A percentile compares a stretch with the other conserved stretches of the same genome.
phyloP scores from a whole-genome alignment of 345 rosid species.

The Brassica juncea region DNA sequence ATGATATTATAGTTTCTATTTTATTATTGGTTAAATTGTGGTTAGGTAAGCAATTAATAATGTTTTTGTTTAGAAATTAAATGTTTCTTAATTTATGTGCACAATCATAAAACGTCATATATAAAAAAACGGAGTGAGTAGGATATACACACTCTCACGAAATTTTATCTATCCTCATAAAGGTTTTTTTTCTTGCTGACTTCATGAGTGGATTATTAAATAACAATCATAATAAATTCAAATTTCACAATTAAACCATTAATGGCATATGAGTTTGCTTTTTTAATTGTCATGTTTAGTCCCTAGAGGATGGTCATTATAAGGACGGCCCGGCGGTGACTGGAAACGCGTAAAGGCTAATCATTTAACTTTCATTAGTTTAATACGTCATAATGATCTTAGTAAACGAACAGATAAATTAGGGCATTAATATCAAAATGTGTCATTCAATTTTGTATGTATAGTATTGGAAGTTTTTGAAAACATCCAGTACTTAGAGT shows the following conservation, averaged over 20 bases:
- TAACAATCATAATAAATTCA: background rate
- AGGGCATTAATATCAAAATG: background rate
- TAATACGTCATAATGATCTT: background rate
- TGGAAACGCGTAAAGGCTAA: constrained; percentile 40
- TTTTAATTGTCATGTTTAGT: constrained; percentile 23
- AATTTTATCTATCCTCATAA: background rate
- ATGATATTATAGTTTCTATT: no score
- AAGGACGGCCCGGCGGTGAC: constrained; percentile 45
- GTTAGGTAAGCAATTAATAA: no score
- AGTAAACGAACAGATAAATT: constrained; percentile 4
- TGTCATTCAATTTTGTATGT: background rate
- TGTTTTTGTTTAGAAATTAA: no score
- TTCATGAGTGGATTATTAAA: background rate
- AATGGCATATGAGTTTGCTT: constrained; percentile 5
- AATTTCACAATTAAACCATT: background rate
- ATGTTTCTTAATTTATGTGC: no score
- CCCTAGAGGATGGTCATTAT: constrained; percentile 27
- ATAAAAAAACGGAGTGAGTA: no score
- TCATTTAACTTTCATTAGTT: constrained; percentile 23
- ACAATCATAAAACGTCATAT: no score
- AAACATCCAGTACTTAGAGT: constrained; percentile 21
- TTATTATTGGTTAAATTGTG: no score
- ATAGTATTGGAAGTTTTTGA: background rate
- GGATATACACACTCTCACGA: background rate
- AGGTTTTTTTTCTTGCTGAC: background rate